phyloP scores from a whole-genome alignment of 805 yeast genomes.

The Middelhovenomyces tepae region DNA sequence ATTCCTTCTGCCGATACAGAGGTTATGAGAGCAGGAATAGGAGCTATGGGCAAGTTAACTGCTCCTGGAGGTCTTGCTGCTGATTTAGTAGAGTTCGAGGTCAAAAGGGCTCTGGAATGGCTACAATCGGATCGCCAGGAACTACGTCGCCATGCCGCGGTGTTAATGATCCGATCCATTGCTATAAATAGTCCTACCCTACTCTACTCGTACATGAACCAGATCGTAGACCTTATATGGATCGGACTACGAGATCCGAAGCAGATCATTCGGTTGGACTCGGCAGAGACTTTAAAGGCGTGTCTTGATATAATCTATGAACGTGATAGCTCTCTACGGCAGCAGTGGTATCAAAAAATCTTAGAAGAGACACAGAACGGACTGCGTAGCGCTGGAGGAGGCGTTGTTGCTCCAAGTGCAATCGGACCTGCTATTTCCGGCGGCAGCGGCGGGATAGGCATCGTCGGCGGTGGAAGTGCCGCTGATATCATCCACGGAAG shows the following conservation, averaged over 20 bases:
- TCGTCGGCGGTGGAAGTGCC: constrained; percentile 30
- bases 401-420: too few species aligned
- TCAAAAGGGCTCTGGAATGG: constrained; percentile 85
- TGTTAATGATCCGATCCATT: constrained; percentile 69
- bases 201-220: constrained; percentile 66
- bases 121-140: constrained; percentile 81
- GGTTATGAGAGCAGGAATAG: constrained; percentile 81
- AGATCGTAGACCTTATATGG: constrained; percentile 79
- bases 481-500: constrained; percentile 83
- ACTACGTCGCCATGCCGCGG: constrained; percentile 78
- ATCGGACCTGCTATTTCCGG: too few species aligned
- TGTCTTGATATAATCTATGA: constrained; percentile 73
- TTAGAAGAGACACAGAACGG: constrained; percentile 60
- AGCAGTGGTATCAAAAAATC: constrained; percentile 65
- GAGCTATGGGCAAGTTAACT: constrained; percentile 80
- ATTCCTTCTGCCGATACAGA: constrained; percentile 75
- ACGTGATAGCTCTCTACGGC: constrained; percentile 62
- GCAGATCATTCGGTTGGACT: constrained; percentile 64
- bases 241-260: constrained; percentile 76
- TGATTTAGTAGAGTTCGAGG: constrained; percentile 88
- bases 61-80: constrained; percentile 85
- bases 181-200: constrained; percentile 84
- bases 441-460: too few species aligned
- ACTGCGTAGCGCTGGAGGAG: too few species aligned
- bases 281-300: constrained; percentile 70